A percentile compares a stretch with the other conserved stretches of the same genome.
These are phyloP conservation scores for Aureobasidium melanogenum DNA, from an alignment of 2,329 filamentous ascomycete genomes.

Conservation along the genomic window DNA sequence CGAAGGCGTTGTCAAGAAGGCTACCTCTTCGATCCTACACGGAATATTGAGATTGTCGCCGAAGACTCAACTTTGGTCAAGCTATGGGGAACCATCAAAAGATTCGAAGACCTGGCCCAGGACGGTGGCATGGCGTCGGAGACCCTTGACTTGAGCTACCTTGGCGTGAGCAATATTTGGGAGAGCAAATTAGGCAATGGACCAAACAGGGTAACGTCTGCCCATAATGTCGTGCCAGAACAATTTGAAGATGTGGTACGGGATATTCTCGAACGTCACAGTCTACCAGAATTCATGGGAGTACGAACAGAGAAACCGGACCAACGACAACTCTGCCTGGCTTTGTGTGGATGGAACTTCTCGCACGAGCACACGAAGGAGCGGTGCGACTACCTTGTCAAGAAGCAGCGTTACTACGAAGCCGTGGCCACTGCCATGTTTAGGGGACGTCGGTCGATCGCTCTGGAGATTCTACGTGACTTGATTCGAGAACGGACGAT, in stretches of 20 bases:
- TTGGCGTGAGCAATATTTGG: slow-evolving; percentile 68
- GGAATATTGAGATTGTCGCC: slow-evolving; percentile 57
- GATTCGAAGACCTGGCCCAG: slow-evolving; percentile 54
- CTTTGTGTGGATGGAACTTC: slow-evolving; percentile 65
- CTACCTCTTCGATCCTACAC: slow-evolving; percentile 49
- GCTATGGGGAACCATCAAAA: slow-evolving; percentile 67
- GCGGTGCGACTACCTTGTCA: slow-evolving; percentile 42
- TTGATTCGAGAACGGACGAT: slow-evolving; percentile 62
- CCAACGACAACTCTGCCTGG: slow-evolving; percentile 65
- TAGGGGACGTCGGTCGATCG: slow-evolving; percentile 58
- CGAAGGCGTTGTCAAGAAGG: slow-evolving; percentile 49
- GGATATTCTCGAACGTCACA: slow-evolving; percentile 53
- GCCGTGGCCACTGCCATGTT: slow-evolving; percentile 69
- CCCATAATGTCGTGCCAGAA: slow-evolving; percentile 16
- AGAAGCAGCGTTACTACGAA: slow-evolving; percentile 57
- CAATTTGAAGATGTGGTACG: slow-evolving; percentile 41
- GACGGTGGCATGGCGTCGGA: slow-evolving; percentile 62
- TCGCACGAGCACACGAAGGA: slow-evolving; percentile 42
- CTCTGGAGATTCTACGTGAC: slow-evolving; percentile 60
- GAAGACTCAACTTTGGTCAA: slow-evolving; percentile 69
- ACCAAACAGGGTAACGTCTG: slow-evolving; percentile 17
- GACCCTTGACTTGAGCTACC: slow-evolving; percentile 63
- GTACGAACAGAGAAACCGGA: slow-evolving; percentile 55
- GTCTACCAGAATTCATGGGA: slow-evolving; percentile 56
- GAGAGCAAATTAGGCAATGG: slow-evolving; percentile 49